Evolutionary conservation across 1,284 basidiomycete species (phyloP), one percentile per base, ranked within the genome.

Genomic region (Amylostereum areolatum): DNA sequence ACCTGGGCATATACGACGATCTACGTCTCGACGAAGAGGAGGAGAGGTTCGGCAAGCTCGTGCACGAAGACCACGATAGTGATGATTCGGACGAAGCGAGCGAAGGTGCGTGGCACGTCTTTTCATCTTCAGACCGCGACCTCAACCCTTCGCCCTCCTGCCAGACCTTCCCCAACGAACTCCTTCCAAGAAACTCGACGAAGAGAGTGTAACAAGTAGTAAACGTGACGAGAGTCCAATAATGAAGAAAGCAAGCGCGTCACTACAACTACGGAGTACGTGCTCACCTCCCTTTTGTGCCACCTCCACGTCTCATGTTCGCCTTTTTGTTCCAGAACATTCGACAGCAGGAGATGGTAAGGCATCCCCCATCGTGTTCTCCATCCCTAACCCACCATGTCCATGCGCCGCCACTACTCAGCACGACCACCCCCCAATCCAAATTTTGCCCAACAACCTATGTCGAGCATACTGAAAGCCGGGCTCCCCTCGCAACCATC

Each of bases 1-100:
- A 99, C 62, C 90, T 96, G 65, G 95, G 92, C 46, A 92, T 99
- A 53, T 99, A 99, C 62, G 97, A 99, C 62, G 96, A 99, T 42
- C 91, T 99, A 58, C 92, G 93, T 61, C 85, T 99, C 46, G 92
- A 98, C 60, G 96, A 98, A 62, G 93, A 97, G 65, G 95, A 99
- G 64, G 96, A 95, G 72, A 85, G 88, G 60, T 93, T 87, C 62
- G 89, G 90, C 47, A 72, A 46, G 46, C 44, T 91, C 49, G 81
- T 78, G 47, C 78, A 80, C 51, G 79, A 79, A 47, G 92, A 95
- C 49, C 80, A 81, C 24, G 81, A 76, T 29, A 80, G 75, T 48
- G 83, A 83, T 48, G 83, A 80, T 48, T 89, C 86, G 2, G 87
- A 86, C 51, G 77, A 74, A 31, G 78, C 70, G 18, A 88, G 85